Evolutionary conservation across 2,329 filamentous ascomycete species (phyloP).

Genomic region (Aschersonia sp.): DNA sequence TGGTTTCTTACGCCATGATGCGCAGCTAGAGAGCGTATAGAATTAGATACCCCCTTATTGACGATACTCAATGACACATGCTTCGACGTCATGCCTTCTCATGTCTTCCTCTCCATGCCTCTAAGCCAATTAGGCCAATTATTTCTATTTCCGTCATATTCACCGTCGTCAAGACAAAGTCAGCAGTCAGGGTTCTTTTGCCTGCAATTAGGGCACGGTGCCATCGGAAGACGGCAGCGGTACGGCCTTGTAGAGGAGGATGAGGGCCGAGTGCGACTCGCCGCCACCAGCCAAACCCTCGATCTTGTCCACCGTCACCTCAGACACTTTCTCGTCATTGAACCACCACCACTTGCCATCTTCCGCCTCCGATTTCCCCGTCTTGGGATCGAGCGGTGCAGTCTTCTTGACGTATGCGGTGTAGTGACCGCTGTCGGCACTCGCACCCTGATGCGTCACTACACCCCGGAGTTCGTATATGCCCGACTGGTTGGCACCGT

Average conservation of each 20-base stretch:
- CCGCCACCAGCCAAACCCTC: conserved; percentile 80
- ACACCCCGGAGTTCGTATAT: conserved; percentile 90
- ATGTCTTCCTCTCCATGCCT: too few species aligned
- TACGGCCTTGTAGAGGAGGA: conserved; percentile 65
- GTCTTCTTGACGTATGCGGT: conserved; percentile 96
- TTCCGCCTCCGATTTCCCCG: conserved; percentile 64
- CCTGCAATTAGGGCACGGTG: conserved; percentile 10
- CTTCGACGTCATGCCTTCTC: too few species aligned
- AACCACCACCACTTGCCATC: conserved; percentile 99
- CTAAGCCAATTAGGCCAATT: too few species aligned
- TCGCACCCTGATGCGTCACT: conserved; percentile 91
- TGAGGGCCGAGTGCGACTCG: conserved; percentile 70
- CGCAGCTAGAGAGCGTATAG: too few species aligned
- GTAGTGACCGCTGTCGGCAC: conserved; percentile 95
- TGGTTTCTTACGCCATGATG: too few species aligned
- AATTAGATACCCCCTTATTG: too few species aligned
- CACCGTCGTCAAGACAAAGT: not conserved
- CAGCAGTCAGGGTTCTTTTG: not conserved
- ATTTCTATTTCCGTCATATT: too few species aligned
- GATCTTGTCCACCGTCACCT: conserved; percentile 85
- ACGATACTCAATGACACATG: too few species aligned
- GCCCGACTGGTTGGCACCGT: conserved; percentile 81
- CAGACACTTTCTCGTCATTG: conserved; percentile 93
- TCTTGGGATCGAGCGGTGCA: conserved; percentile 54
- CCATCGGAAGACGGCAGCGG: conserved; percentile 47